Evolutionary conservation across 2,329 filamentous ascomycete genomes (phyloP).

Genomic region (Chaetomium strumarium): DNA sequence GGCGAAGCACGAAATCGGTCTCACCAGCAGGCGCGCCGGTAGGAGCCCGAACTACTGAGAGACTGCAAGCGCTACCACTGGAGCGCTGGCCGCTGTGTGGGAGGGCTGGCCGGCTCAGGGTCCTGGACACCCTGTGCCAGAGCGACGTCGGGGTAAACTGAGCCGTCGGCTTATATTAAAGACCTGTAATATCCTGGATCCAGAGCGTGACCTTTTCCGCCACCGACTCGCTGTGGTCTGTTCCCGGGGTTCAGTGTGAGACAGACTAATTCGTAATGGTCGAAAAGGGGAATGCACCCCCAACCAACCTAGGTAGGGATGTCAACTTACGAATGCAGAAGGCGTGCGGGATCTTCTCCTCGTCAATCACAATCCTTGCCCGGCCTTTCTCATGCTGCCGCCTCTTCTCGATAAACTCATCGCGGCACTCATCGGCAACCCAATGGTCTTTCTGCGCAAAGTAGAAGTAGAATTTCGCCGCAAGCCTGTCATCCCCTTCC

Average conservation of each 20-base stretch:
- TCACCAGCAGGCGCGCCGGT: too few relatives aligned
- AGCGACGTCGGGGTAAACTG: neutral
- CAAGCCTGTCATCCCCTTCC: conserved; percentile 22
- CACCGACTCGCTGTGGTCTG: conserved; percentile 43
- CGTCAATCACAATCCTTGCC: conserved; percentile 48
- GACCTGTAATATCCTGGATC: conserved; percentile 45
- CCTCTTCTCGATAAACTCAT: conserved; percentile 47
- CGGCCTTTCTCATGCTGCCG: conserved; percentile 26
- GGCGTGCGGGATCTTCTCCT: conserved; percentile 51
- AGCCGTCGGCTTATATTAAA: neutral
- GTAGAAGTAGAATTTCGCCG: conserved; percentile 52
- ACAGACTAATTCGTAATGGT: neutral
- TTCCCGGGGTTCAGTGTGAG: neutral
- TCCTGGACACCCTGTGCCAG: too few relatives aligned
- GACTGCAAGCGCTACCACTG: too few relatives aligned
- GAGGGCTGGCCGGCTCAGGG: too few relatives aligned
- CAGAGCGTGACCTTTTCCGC: conserved; percentile 44
- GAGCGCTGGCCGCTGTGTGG: too few relatives aligned
- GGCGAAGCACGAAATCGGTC: too few relatives aligned
- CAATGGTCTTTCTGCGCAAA: conserved; percentile 58
- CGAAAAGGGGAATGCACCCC: neutral
- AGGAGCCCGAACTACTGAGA: too few relatives aligned
- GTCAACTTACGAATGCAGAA: conserved; percentile 49
- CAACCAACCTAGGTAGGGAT: neutral
- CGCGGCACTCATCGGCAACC: conserved; percentile 52